Base-by-base conservation (phyloP, 805 yeast genomes). In the Starmerella floris region DNA sequence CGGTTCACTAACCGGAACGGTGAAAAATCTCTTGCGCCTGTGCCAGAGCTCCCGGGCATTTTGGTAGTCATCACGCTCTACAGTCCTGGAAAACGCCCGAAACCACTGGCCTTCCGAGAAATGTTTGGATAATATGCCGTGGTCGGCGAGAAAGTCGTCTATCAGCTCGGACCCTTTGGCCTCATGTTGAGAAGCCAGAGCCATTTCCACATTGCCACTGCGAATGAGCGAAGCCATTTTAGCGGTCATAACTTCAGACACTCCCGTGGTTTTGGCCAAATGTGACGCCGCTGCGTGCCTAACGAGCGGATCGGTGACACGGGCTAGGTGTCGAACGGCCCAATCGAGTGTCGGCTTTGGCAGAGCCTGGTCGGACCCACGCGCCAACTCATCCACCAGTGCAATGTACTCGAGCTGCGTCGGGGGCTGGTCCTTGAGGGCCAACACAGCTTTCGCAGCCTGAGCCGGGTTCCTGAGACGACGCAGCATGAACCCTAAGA, bases 41-140 rank as follows among this genome's bases (percentile, higher is more conserved):
- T 17, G 37, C 51, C 51, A 48, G 5, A 48, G 23, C 11, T 37
- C n/a, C 5, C 23, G 27, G 3, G 47, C 49, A 9, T 28, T 8
- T 5, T 17, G 20, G 22, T 30, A 38, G 30, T 48, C 23, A 2
- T 42, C 45, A 2, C n/a, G 4, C 21, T 23, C 30, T 3, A 23
- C 37, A 16, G 30, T 23, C n/a, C 21, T 35, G 5, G 20, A 35
- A n/a, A 46, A 42, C 5, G 27, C 40, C 23, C 17, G 23, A n/a
- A 23, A 15, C 49, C 49, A 46, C 6, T 37, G 42, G 2, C 20
- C 9, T 10, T 26, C 36, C 23, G 30, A 22, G 10, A 39, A 23
- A 3, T 31, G 22, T 13, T 5, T 10, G 10, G 22, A 22, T 4
- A 22, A 31, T 1, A 31, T 19, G 17, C 23, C 37, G 10, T 27